Percentiles rank a stretch among this genome's conserved stretches.
Conservation (phyloP, 345 rosid genomes). For the Draba incana region DNA sequence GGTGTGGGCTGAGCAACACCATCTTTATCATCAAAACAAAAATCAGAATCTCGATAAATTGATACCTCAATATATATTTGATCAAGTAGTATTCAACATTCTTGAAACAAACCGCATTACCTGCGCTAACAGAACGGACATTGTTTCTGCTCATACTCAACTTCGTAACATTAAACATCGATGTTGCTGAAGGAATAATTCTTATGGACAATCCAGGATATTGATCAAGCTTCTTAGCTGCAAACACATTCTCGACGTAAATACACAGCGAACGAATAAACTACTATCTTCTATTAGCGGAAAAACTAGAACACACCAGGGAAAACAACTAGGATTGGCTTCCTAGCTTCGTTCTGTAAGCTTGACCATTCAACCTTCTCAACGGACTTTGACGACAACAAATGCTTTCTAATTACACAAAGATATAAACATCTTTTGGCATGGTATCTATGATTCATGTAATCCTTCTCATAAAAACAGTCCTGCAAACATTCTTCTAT, state of each 20-base stretch:
- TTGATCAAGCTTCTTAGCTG: constrained; percentile 58
- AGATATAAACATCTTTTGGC: constrained; percentile 88
- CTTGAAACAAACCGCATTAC: constrained; percentile 41
- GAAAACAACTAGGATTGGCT: constrained; percentile 72
- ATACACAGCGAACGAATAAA: not conserved
- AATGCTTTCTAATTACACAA: constrained; percentile 66
- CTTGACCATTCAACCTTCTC: constrained; percentile 80
- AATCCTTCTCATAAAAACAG: constrained; percentile 87
- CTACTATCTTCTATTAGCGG: not conserved
- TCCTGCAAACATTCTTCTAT: constrained; percentile 51
- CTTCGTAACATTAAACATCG: constrained; percentile 64
- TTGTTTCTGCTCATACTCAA: constrained; percentile 72
- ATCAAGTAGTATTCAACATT: constrained; percentile 1
- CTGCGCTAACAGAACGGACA: constrained; percentile 63
- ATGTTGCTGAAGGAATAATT: constrained; percentile 74
- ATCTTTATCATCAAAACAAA: constrained; percentile 45
- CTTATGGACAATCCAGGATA: constrained; percentile 61
- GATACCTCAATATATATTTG: constrained; percentile 1
- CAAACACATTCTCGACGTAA: constrained; percentile 29
- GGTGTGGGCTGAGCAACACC: constrained; percentile 63
- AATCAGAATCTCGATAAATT: constrained; percentile 13
- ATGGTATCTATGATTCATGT: constrained; percentile 82
- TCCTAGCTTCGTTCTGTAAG: constrained; percentile 84
- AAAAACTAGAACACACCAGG: constrained; percentile 58
- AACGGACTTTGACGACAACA: constrained; percentile 51